phyloP scores from a whole-genome alignment of 345 rosid genomes.

The Salix koriyanagi region DNA sequence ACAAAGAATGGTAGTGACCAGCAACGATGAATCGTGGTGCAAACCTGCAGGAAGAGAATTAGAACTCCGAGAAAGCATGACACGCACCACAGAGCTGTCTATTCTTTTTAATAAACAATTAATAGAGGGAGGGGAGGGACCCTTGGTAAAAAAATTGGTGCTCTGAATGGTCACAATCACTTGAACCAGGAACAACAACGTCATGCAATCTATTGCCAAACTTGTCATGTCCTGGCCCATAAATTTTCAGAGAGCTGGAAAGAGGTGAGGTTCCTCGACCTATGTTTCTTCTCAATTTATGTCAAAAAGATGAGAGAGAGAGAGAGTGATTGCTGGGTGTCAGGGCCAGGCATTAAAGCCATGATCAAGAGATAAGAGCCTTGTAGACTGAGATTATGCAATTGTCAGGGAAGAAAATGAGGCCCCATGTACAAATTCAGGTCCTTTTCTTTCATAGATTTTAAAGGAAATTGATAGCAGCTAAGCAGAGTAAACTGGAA shows the following conservation, averaged over 20 bases:
- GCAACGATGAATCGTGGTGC: not conserved
- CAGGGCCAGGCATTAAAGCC: conserved; percentile 26
- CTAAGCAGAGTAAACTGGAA: not conserved
- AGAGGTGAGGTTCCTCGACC: conserved; percentile 10
- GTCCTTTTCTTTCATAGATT: conserved; percentile 19
- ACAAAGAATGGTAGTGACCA: not conserved
- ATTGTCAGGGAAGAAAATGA: conserved; percentile 13
- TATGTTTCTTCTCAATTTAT: conserved; percentile 14
- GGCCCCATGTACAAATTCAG: conserved; percentile 11
- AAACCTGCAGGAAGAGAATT: not conserved
- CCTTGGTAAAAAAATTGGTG: not conserved
- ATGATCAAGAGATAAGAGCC: conserved; percentile 9
- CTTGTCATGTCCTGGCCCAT: conserved; percentile 13
- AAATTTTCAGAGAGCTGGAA: conserved; percentile 6
- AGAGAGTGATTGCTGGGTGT: conserved; percentile 11
- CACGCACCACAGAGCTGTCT: not conserved
- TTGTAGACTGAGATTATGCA: conserved; percentile 4
- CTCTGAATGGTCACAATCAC: conserved; percentile 14
- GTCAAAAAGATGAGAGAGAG: not conserved
- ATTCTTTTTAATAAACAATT: not conserved
- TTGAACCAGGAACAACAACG: conserved; percentile 3
- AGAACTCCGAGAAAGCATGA: not conserved
- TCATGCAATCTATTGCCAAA: conserved; percentile 14
- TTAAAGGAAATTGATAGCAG: conserved; percentile 12
- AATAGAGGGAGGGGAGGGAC: not conserved